These are phyloP conservation scores for Paecilomyces sp. DNA, from an alignment of 2,329 filamentous ascomycete genomes.

Conservation along the genomic window DNA sequence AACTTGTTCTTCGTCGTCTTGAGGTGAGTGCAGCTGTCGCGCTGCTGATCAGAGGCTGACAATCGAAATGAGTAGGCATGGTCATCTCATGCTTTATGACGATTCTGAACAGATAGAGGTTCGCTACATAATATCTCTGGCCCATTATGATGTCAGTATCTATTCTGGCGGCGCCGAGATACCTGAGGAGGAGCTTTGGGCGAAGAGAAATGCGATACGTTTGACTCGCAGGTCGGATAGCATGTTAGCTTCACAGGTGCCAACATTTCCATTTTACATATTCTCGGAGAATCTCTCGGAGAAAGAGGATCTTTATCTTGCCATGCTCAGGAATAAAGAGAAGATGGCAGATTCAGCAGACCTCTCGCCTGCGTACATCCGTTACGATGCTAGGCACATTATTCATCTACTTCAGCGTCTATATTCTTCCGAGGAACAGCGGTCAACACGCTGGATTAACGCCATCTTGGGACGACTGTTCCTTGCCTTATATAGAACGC, in stretches of 20 bases:
- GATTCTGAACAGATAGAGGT: slow-evolving; percentile 93
- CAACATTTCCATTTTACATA: slow-evolving; percentile 80
- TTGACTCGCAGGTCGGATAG: slow-evolving; percentile 58
- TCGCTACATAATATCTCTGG: slow-evolving; percentile 87
- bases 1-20: slow-evolving; percentile 93
- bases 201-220: slow-evolving; percentile 86
- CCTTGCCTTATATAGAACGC: slow-evolving; percentile 77
- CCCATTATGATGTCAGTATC: slow-evolving; percentile 73
- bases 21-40: slow-evolving; percentile 48
- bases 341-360: slow-evolving; percentile 52
- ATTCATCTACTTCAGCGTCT: slow-evolving; percentile 83
- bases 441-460: slow-evolving; percentile 91
- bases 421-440: slow-evolving; percentile 84
- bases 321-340: slow-evolving; percentile 77
- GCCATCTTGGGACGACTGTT: slow-evolving; percentile 84
- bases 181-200: slow-evolving; percentile 88
- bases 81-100: slow-evolving; percentile 95
- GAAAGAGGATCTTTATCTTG: slow-evolving; percentile 98
- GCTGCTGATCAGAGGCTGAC: not conserved
- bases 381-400: slow-evolving; percentile 78
- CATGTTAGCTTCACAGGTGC: slow-evolving; percentile 46
- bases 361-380: slow-evolving; percentile 60
- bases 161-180: slow-evolving; percentile 73
- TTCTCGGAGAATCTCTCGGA: slow-evolving; percentile 94
- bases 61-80: slow-evolving; percentile 56